These are phyloP conservation scores for Rhynchosporium graminicola DNA, from an alignment of 2,329 filamentous ascomycete genomes.

Conservation along the genomic window DNA sequence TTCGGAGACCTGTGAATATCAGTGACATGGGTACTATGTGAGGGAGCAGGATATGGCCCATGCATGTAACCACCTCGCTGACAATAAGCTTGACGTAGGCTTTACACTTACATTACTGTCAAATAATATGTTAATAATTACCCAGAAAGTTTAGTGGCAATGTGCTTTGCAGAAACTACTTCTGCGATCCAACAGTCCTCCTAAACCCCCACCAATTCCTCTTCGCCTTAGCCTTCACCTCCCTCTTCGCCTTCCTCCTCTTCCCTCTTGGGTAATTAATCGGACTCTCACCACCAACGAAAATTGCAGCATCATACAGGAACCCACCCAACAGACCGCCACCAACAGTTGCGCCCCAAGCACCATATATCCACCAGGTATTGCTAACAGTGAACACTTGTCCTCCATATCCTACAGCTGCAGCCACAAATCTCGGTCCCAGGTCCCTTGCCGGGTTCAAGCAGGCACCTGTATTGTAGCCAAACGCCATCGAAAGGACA, in stretches of 20 bases:
- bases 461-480: conserved; percentile 49
- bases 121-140: too few relatives aligned
- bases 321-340: conserved; percentile 48
- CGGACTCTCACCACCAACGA: conserved; percentile 52
- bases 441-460: conserved; percentile 53
- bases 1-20: too few relatives aligned
- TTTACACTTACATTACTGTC: too few relatives aligned
- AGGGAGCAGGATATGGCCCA: too few relatives aligned
- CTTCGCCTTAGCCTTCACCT: conserved; percentile 23
- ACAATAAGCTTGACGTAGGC: too few relatives aligned
- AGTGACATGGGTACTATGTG: too few relatives aligned
- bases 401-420: conserved; percentile 48
- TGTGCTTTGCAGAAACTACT: too few relatives aligned
- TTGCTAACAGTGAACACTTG: conserved; percentile 43
- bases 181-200: too few relatives aligned
- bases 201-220: not conserved
- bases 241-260: conserved; percentile 47
- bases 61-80: too few relatives aligned
- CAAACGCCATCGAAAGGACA: conserved; percentile 44
- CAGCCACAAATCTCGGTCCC: conserved; percentile 49
- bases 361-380: conserved; percentile 47
- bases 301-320: conserved; percentile 53
- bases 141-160: too few relatives aligned
- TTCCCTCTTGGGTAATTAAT: conserved; percentile 50
- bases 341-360: conserved; percentile 43